phyloP scores from a whole-genome alignment of 179 eudicot genomes.

The Gypsophila paniculata region DNA sequence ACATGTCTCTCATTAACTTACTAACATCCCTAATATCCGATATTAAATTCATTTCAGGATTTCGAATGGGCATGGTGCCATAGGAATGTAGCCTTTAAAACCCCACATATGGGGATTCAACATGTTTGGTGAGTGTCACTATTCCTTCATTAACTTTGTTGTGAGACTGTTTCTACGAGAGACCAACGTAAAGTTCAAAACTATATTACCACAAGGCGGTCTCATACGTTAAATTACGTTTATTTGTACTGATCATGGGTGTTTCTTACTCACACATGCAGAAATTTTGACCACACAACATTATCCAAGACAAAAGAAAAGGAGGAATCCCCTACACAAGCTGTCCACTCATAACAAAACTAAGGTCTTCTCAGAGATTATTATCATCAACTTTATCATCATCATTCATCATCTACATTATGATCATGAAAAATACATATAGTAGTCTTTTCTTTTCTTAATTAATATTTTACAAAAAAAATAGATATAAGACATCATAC shows the following conservation, averaged over 20 bases:
- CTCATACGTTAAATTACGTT: neutral
- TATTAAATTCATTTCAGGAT: slow-evolving; percentile 28
- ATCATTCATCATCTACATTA: slow-evolving; percentile 51
- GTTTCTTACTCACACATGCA: slow-evolving; percentile 11
- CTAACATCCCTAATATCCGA: neutral
- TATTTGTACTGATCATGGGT: neutral
- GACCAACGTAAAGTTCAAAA: too few relatives aligned
- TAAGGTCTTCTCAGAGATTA: slow-evolving; percentile 49
- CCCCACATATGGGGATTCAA: slow-evolving; percentile 41
- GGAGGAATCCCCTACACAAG: slow-evolving; percentile 34
- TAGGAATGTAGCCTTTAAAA: slow-evolving; percentile 47
- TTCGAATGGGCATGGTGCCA: slow-evolving; percentile 56
- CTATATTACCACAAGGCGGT: too few relatives aligned
- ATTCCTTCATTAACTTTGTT: too few relatives aligned
- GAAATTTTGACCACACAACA: slow-evolving; percentile 44
- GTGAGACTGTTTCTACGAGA: too few relatives aligned
- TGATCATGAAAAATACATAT: slow-evolving; percentile 36
- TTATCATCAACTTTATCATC: slow-evolving; percentile 29
- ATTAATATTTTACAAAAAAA: slow-evolving; percentile 19
- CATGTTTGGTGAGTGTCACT: slow-evolving; percentile 35
- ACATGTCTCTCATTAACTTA: neutral
- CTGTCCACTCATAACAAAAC: slow-evolving; percentile 32
- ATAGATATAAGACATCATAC: slow-evolving; percentile 49
- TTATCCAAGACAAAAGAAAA: slow-evolving; percentile 17
- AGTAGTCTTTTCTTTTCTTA: slow-evolving; percentile 17